Base-by-base conservation (phyloP, 179 eudicot genomes). In the Sideroxylon spinosum region DNA sequence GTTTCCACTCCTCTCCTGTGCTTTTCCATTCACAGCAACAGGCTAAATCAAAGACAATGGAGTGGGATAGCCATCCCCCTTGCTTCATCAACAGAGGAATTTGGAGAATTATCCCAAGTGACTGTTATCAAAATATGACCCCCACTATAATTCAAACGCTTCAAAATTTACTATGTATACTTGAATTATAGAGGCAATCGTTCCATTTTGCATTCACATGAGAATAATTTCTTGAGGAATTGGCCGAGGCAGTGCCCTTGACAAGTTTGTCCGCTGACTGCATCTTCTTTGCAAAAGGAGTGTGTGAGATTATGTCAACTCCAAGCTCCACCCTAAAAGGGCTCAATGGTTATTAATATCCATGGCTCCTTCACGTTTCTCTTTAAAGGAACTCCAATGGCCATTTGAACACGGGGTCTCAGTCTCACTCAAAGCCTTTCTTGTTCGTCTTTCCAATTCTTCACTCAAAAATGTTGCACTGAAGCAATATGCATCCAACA, bases 401-500 rank as follows among this genome's bases (percentile, higher is more conserved):
- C 71, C 46, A 46, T 37, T 32, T 67, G 44, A 68, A 6, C 48
- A 37, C 20, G 23, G 52, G 20, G n/a, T 68, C 6, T 37, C n/a
- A 5, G 19, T 68, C 52, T 37, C 7, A 22, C 71, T 23, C 71
- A 17, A 6, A 37, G 17, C 50, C 52, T 0, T 68, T 68, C 22
- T 44, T 4, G 0, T 50, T 50, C 13, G 55, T 50, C 60, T 55
- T 55, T 55, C 60, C 60, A 55, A 13, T 55, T 19, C 17, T 55
- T 55, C 60, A 4, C 17, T 19, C 25, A 13, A 25, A 37, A 50
- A 37, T 64, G 20, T 62, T 13, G 48, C 50, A 28, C 44, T 23
- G 17, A 16, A 55, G 6, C 17, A 13, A 16, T 55, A 16, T 19
- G 29, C 28, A 44, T 5, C 53, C 49, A 17, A 65, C 84, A 89